Base-by-base conservation (phyloP, 805 yeast genomes). In the Wickerhamomyces strasburgensis region DNA sequence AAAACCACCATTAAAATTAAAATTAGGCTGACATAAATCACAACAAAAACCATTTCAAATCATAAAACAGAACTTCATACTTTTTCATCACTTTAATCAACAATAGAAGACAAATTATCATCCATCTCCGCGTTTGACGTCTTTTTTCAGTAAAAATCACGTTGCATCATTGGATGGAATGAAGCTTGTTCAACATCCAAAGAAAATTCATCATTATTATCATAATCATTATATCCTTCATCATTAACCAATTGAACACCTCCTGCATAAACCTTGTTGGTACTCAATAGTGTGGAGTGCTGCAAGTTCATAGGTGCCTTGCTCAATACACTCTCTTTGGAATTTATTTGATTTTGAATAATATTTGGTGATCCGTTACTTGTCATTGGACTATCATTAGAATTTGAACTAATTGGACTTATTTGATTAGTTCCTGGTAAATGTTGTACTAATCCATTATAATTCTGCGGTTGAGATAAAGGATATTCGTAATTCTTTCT, bases 401-500 rank as follows among this genome's bases (percentile, higher is more conserved):
- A 35, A 19, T 40, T 37, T 10, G 43, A 41, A 9, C 35, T 30
- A 14, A 40, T 38, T 14, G 43, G 49, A 26, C 42, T 37, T 21
- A 40, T 39, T 33, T 27, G 47, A 21, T 7, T 7, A 11, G 25
- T 11, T 11, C 25, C 25, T 8, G 25, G 11, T 21, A 21, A 21
- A 21, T 21, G n/a, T n/a, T n/a, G n/a, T n/a, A n/a, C n/a, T n/a
- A n/a, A n/a, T n/a, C n/a, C n/a, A n/a, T n/a, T n/a, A n/a, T n/a
- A n/a, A n/a, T n/a, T n/a, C n/a, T n/a, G n/a, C n/a, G n/a, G n/a
- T 26, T 35, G 36, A 19, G 44, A 32, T 31, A 33, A 37, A 37
- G 56, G 57, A 30, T 50, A 54, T 31, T 51, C 51, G 29, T 58
- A 61, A 32, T 58, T 60, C 33, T 59, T 55, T 33, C 57, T 56